A percentile compares a stretch with the other conserved stretches of the same genome.
Evolutionary conservation across 768 basidiomycete species (phyloP).

Genomic region (Leccinellum rugosiceps): DNA sequence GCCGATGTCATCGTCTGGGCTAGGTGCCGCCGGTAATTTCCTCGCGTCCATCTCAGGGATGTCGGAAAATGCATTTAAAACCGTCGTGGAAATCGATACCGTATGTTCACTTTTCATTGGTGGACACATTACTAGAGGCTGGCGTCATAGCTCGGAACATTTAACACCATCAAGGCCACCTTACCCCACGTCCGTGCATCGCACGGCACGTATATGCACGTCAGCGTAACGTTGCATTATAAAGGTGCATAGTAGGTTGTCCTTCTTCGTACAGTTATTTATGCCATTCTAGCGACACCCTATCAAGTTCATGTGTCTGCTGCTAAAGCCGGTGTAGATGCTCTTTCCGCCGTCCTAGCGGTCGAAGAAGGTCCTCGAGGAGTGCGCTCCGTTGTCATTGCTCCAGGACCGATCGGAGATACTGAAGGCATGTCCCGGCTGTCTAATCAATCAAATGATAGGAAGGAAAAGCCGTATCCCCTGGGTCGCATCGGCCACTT

Average conservation of each 20-base stretch:
- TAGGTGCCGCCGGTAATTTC: slow-evolving; percentile 96
- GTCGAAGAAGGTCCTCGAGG: slow-evolving; percentile 94
- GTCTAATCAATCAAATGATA: slow-evolving; percentile 9
- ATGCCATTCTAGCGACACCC: slow-evolving; percentile 52
- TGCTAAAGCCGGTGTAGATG: slow-evolving; percentile 93
- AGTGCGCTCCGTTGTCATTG: slow-evolving; percentile 85
- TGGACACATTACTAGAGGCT: not conserved
- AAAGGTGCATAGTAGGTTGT: slow-evolving; percentile 42
- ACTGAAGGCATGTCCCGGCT: slow-evolving; percentile 78
- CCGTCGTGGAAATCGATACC: slow-evolving; percentile 92
- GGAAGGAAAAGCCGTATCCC: slow-evolving; percentile 10
- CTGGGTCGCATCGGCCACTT: slow-evolving; percentile 56
- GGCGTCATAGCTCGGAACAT: slow-evolving; percentile 72
- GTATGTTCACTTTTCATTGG: slow-evolving; percentile 38
- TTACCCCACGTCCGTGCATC: slow-evolving; percentile 65
- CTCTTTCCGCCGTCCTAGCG: slow-evolving; percentile 79
- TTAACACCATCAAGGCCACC: slow-evolving; percentile 93
- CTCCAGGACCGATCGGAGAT: slow-evolving; percentile 76
- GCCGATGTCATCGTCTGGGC: not conserved
- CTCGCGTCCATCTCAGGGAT: slow-evolving; percentile 72
- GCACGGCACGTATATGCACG: slow-evolving; percentile 82
- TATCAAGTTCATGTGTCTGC: slow-evolving; percentile 93
- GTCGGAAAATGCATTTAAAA: slow-evolving; percentile 54
- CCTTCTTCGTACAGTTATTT: not conserved
- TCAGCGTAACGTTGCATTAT: slow-evolving; percentile 88